phyloP scores from a whole-genome alignment of 106 monocot species.

The Allium fistulosum region DNA sequence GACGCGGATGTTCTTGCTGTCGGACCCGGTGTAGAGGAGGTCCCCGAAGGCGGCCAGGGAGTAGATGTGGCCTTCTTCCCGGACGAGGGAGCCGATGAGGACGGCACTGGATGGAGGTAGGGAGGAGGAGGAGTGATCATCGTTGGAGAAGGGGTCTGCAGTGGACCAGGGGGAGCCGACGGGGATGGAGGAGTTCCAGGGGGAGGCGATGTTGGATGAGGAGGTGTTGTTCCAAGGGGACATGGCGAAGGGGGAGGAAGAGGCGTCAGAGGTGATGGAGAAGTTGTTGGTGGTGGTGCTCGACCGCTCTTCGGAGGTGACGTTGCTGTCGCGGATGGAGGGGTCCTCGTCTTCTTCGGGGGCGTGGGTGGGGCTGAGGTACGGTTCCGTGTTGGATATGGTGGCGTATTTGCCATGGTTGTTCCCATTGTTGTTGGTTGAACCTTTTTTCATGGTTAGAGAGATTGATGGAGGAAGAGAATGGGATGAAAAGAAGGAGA shows the following conservation, averaged over 20 bases:
- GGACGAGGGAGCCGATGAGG: constrained; percentile 8
- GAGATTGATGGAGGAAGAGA: background rate
- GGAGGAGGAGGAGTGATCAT: background rate
- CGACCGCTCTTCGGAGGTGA: background rate
- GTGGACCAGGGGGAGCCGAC: constrained; percentile 2
- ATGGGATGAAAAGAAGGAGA: background rate
- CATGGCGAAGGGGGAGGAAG: constrained; percentile 6
- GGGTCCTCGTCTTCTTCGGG: background rate
- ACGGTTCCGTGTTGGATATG: background rate
- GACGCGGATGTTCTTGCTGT: constrained; percentile 6
- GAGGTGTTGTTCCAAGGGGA: constrained; percentile 5
- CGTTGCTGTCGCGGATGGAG: background rate
- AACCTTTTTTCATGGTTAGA: background rate
- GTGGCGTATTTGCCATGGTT: background rate
- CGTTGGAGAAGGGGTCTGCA: background rate
- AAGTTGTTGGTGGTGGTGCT: constrained; percentile 7
- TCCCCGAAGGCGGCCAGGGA: constrained; percentile 4
- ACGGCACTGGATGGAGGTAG: background rate
- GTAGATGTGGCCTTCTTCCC: constrained; percentile 8
- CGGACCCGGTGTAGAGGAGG: constrained; percentile 11
- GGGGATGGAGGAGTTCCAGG: no score
- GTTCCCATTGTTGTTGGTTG: background rate
- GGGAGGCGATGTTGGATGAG: background rate
- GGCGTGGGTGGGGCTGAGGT: background rate
- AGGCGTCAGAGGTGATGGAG: constrained; percentile 4